phyloP scores from a whole-genome alignment of 2,329 filamentous ascomycete genomes.

The Trichothecium roseum region DNA sequence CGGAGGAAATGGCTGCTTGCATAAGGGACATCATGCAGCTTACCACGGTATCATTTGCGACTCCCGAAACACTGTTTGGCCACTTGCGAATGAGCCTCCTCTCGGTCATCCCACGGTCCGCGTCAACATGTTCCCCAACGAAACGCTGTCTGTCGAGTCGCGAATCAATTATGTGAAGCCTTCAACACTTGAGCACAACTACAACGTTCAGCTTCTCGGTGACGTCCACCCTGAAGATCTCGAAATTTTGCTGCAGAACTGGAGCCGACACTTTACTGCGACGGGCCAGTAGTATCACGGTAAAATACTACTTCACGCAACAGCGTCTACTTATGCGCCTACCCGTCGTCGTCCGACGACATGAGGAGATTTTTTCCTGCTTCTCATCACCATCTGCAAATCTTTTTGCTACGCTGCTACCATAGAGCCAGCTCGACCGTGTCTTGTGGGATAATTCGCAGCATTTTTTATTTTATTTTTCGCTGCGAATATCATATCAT shows the following conservation, averaged over 20 bases:
- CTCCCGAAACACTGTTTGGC: slow-evolving; percentile 16
- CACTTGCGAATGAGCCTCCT: slow-evolving; percentile 29
- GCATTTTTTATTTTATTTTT: too few species aligned
- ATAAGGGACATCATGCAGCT: slow-evolving; percentile 41
- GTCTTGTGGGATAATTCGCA: too few species aligned
- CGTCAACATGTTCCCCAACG: slow-evolving; percentile 30
- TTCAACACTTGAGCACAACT: slow-evolving; percentile 46
- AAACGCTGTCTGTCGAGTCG: slow-evolving; percentile 37
- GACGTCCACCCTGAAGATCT: slow-evolving; percentile 26
- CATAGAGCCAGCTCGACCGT: too few species aligned
- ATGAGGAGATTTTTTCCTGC: slow-evolving; percentile 16
- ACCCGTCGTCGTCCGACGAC: too few species aligned
- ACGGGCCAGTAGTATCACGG: too few species aligned
- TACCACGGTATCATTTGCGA: slow-evolving; percentile 45
- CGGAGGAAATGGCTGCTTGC: slow-evolving; percentile 36
- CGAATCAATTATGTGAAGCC: slow-evolving; percentile 49
- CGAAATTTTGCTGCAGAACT: slow-evolving; percentile 29
- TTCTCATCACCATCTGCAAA: too few species aligned
- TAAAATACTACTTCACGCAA: too few species aligned
- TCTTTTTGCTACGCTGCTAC: too few species aligned
- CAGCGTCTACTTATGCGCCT: too few species aligned
- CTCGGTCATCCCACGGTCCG: slow-evolving; percentile 38
- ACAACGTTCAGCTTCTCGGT: slow-evolving; percentile 48
- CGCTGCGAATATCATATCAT: too few species aligned
- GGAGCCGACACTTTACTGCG: not conserved